These are phyloP conservation scores for Chytriomyces sp. DNA, from an alignment of 192 early-diverging fungal species.

Conservation along the genomic window DNA sequence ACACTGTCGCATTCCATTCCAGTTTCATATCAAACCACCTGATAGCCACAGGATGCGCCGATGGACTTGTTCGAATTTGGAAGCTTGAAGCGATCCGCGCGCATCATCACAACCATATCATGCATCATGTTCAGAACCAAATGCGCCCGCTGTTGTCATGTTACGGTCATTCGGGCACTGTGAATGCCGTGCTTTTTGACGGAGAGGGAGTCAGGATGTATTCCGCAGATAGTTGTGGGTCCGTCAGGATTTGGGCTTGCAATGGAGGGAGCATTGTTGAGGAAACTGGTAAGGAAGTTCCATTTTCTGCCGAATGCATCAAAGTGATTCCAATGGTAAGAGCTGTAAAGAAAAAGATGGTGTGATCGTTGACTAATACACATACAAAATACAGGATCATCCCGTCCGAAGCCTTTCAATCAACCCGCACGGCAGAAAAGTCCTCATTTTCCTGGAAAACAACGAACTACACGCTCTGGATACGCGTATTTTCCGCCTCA, in stretches of 20 bases:
- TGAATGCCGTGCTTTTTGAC: constrained; percentile 52
- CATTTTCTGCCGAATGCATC: constrained; percentile 33
- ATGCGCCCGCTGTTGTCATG: constrained; percentile 31
- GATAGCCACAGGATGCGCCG: constrained; percentile 48
- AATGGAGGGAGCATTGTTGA: constrained; percentile 5
- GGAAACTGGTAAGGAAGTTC: constrained; percentile 11
- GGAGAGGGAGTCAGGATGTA: constrained; percentile 45
- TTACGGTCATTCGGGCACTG: constrained; percentile 38
- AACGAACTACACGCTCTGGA: constrained; percentile 45
- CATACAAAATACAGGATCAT: neutral
- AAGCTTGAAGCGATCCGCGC: neutral
- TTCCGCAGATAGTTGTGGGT: constrained; percentile 48
- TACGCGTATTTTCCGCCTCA: constrained; percentile 44
- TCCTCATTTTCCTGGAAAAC: constrained; percentile 40
- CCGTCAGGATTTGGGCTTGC: constrained; percentile 52
- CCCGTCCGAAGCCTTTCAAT: constrained; percentile 41
- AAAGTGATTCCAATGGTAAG: constrained; percentile 41
- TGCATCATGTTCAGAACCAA: neutral
- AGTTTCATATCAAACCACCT: neutral
- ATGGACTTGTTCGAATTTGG: constrained; percentile 51
- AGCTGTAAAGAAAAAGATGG: neutral
- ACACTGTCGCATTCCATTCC: constrained; percentile 46
- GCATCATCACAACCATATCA: neutral
- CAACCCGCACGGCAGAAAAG: constrained; percentile 46
- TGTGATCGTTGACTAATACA: neutral